Evolutionary conservation across 352 stramenopile genomes (phyloP).

Genomic region (Phytophthora hibernalis): DNA sequence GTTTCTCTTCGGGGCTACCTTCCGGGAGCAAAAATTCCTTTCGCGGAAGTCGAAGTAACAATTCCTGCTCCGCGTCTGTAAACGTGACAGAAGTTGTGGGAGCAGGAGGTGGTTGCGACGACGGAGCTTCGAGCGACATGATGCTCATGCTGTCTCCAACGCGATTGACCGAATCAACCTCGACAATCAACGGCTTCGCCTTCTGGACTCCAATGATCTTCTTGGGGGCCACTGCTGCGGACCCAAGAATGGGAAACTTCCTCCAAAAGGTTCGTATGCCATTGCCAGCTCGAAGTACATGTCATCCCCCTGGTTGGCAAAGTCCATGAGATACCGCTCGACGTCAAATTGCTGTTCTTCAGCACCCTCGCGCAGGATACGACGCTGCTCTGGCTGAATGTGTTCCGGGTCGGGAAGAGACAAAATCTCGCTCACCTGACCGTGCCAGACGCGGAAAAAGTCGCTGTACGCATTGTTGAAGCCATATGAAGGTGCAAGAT

Average conservation of each 20-base stretch:
- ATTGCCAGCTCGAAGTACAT: slow-evolving; percentile 94
- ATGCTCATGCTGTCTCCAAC: slow-evolving; percentile 31
- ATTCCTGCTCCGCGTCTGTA: slow-evolving; percentile 73
- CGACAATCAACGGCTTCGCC: slow-evolving; percentile 44
- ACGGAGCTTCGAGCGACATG: slow-evolving; percentile 32
- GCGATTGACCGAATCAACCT: slow-evolving; percentile 38
- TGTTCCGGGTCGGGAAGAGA: slow-evolving; percentile 92
- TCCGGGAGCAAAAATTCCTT: slow-evolving; percentile 83
- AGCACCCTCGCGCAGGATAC: slow-evolving; percentile 71
- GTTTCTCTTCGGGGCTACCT: slow-evolving; percentile 59
- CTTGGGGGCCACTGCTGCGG: background rate
- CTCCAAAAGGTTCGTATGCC: slow-evolving; percentile 92
- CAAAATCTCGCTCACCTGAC: slow-evolving; percentile 93
- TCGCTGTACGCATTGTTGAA: slow-evolving; percentile 94
- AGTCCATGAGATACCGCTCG: slow-evolving; percentile 97
- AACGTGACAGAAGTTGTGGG: slow-evolving; percentile 35
- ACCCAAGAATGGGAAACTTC: slow-evolving; percentile 40
- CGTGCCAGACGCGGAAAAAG: slow-evolving; percentile 94
- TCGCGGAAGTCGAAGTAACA: slow-evolving; percentile 72
- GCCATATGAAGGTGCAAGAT: slow-evolving; percentile 87
- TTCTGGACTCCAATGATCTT: slow-evolving; percentile 10
- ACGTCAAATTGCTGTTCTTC: slow-evolving; percentile 96
- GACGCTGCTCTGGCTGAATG: slow-evolving; percentile 71
- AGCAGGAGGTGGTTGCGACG: slow-evolving; percentile 3
- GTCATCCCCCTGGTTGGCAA: slow-evolving; percentile 91